phyloP scores from a whole-genome alignment of 331 rosid species.

The Acacia pycnantha region DNA sequence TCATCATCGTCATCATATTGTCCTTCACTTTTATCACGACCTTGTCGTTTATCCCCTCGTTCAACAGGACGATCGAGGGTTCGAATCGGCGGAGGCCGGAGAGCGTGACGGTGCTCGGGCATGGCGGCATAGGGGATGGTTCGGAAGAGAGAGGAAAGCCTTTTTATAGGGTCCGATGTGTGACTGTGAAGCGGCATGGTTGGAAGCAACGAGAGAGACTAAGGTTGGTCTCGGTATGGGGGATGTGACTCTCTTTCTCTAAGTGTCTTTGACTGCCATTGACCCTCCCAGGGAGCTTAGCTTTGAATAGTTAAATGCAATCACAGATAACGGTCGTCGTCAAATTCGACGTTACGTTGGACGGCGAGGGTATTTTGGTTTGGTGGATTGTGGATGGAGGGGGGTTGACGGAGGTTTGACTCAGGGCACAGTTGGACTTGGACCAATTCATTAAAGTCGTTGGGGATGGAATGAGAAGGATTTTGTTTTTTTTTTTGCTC shows the following conservation, averaged over 20 bases:
- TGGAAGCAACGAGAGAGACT: conserved; percentile 12
- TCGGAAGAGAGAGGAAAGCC: background rate
- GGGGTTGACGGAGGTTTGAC: background rate
- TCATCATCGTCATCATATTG: background rate
- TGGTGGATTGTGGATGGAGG: background rate
- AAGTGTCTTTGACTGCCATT: conserved; percentile 56
- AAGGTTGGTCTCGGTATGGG: background rate
- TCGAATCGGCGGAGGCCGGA: conserved; percentile 25
- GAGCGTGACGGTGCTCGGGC: conserved; percentile 43
- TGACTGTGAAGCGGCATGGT: conserved; percentile 16
- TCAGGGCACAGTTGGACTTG: background rate
- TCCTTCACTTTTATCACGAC: conserved; percentile 17
- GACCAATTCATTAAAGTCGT: background rate
- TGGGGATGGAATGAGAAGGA: background rate
- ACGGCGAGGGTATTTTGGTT: background rate
- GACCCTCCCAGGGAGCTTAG: conserved; percentile 27
- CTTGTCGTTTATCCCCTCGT: conserved; percentile 2
- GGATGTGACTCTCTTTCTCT: background rate
- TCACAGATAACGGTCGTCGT: conserved; percentile 31
- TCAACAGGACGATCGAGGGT: background rate
- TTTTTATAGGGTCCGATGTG: conserved; percentile 39
- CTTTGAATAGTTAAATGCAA: background rate
- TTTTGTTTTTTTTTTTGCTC: no score
- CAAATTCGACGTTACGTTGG: background rate
- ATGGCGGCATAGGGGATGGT: conserved; percentile 51